Evolutionary conservation across 352 stramenopile species (phyloP).

Genomic region (Thraustochytrium sp.): DNA sequence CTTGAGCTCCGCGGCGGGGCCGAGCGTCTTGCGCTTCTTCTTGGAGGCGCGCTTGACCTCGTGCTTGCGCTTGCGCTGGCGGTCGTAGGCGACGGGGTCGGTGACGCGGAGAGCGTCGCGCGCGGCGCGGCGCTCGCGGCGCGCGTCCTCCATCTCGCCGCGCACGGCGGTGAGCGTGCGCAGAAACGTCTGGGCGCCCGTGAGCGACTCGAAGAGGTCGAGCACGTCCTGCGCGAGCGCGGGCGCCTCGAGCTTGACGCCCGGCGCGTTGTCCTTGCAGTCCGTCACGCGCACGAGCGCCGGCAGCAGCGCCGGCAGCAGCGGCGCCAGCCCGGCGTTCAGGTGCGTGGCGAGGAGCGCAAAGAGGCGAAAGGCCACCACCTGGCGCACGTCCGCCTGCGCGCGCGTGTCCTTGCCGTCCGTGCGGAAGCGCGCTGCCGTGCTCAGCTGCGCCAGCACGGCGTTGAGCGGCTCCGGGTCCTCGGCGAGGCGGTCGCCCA

Average conservation of each 20-base stretch:
- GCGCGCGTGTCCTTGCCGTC: neutral
- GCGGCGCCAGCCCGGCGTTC: slow-evolving; percentile 55
- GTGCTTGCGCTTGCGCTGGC: slow-evolving; percentile 75
- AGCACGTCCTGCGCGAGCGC: slow-evolving; percentile 72
- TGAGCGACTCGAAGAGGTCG: slow-evolving; percentile 70
- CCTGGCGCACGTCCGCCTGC: slow-evolving; percentile 59
- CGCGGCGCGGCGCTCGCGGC: slow-evolving; percentile 65
- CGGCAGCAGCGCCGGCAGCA: slow-evolving; percentile 71
- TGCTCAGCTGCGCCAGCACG: slow-evolving; percentile 73
- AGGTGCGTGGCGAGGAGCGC: slow-evolving; percentile 61
- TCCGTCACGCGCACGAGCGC: slow-evolving; percentile 63
- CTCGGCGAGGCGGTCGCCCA: slow-evolving; percentile 53
- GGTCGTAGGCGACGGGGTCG: slow-evolving; percentile 64
- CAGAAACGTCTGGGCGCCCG: slow-evolving; percentile 65
- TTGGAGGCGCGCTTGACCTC: slow-evolving; percentile 69
- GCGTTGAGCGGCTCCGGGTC: slow-evolving; percentile 49
- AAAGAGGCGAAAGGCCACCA: slow-evolving; percentile 73
- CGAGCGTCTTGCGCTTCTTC: slow-evolving; percentile 74
- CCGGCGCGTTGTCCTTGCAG: slow-evolving; percentile 8
- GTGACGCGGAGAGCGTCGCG: slow-evolving; percentile 68
- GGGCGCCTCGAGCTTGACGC: slow-evolving; percentile 52
- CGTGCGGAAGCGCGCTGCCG: slow-evolving; percentile 59
- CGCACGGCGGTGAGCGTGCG: slow-evolving; percentile 75
- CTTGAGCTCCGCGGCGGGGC: no score
- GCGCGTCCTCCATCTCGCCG: slow-evolving; percentile 65